These are phyloP conservation scores for Lunularia cruciata DNA, from an alignment of 225 moss, liverwort and hornwort species.

Conservation along the genomic window DNA sequence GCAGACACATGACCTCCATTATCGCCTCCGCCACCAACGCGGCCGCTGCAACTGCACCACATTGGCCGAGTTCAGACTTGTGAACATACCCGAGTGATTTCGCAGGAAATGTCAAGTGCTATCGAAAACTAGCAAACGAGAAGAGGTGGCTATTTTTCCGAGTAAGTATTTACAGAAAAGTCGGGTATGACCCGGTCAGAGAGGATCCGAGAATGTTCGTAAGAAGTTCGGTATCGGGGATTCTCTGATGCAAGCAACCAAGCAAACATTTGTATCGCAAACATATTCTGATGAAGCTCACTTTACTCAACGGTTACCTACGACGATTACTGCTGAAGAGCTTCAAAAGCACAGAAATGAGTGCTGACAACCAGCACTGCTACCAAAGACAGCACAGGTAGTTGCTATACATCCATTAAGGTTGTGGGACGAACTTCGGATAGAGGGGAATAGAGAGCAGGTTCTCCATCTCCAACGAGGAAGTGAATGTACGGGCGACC, in stretches of 20 bases:
- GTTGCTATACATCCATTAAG: not conserved
- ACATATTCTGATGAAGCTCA: not conserved
- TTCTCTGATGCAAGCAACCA: not conserved
- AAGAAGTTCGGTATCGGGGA: too few species aligned
- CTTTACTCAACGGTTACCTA: not conserved
- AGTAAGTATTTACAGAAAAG: too few species aligned
- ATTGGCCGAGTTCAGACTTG: not conserved
- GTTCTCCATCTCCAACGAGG: slow-evolving; percentile 3
- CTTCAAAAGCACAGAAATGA: not conserved
- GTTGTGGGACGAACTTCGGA: not conserved
- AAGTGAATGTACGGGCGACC: not conserved
- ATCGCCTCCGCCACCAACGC: slow-evolving; percentile 41
- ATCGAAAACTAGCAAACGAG: too few species aligned
- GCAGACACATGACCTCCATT: slow-evolving; percentile 70
- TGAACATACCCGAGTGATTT: too few species aligned
- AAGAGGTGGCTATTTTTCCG: too few species aligned
- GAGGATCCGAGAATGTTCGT: too few species aligned
- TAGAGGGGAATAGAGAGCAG: not conserved
- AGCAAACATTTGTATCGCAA: not conserved
- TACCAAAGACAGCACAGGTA: not conserved
- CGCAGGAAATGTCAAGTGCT: too few species aligned
- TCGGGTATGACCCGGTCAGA: too few species aligned
- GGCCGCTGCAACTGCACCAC: slow-evolving; percentile 55
- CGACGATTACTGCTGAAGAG: not conserved
- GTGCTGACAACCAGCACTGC: not conserved